Evolutionary conservation across 441 rosid species (phyloP), one percentile per base, ranked within the genome.

Genomic region (Gossypium gossypioides): DNA sequence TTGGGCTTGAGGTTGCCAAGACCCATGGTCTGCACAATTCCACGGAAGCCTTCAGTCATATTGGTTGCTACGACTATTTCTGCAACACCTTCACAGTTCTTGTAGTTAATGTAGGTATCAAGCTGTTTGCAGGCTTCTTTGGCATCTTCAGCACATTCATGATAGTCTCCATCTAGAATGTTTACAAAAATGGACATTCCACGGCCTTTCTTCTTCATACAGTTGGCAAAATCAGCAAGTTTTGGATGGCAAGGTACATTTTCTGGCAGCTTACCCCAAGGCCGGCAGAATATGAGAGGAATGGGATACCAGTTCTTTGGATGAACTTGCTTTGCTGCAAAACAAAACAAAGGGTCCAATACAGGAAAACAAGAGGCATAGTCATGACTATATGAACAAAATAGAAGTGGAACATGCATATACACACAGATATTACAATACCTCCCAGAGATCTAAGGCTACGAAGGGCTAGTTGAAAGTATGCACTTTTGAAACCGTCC

Each of bases 241-340:
- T 96, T 96, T 42, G 97, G 98, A 77, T 96, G 99, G 85, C 99
- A 96, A 3, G 99, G 96, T 42, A 96, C 98, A 58, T 93, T 91
- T 78, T 93, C 99, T 2, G 99, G 99, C 54, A 96, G 92, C 85
- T 88, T 86, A 54, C 98, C 99, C 99, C 99, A 96, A 9, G 99
- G 99, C 74, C 98, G 89, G 81, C 99, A 96, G 83, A 96, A 93
- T 69, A 96, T 83, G 51, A 96, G 91, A 15, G 99, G 99, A 69
- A 96, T 96, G 44, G 99, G 99, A 58, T 96, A 96, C 98, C 98
- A 96, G 72, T 96, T 96, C 83, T 96, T 96, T 3, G 99, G 98
- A 75, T 96, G 99, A 80, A 96, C 99, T 81, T 96, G 99, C 84
- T 82, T 89, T 72, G 99, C 99, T 96, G 92, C 81, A 87, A 58